Evolutionary conservation across 2,329 filamentous ascomycete species (phyloP), one percentile per base, ranked within the genome.

Genomic region (Alternaria alternata): DNA sequence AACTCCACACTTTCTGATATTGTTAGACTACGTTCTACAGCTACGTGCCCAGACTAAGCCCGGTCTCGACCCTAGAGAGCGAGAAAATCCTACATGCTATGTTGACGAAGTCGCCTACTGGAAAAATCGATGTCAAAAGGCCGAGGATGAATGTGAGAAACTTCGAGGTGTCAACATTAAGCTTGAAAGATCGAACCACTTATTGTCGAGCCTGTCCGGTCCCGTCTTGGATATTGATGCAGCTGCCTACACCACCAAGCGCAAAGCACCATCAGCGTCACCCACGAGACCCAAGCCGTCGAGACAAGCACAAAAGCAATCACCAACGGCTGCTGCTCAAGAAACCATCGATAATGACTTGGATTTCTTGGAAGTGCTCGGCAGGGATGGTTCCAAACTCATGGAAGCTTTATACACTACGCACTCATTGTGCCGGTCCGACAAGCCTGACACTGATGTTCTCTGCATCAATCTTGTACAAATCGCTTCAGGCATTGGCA

Each of bases 21-120:
- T 7, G 8, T 7, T 38, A 78, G 77, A 78, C 4, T 75, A 79
- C 34, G 51, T 75, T 3, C 54, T 71, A 7, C 64, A 68, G 59
- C 76, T 83, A 7, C 74, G 77, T 24, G 65, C 71, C 44, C 77
- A 81, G 18, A 49, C 75, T n/a, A 70, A 72, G 46, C 69, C 63
- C 2, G 69, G 65, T 2, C 62, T 44, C 26, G 63, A 68, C 16
- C 59, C 68, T 2, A 58, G 64, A 24, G 56, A 71, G 4, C 58
- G 72, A 18, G 68, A 63, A 28, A 66, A 74, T 16, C 48, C 63
- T 0, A 65, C 74, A 41, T 71, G 67, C 9, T 76, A 81, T 46
- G 67, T 83, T 22, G 79, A 82, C 57, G 69, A 78, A 14, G 76
- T 78, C 11, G 65, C 75, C 4, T 82, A 76, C 57, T 82, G 80